Conservation (phyloP, 169 alveolate genomes). For the Sarcocystis neurona region DNA sequence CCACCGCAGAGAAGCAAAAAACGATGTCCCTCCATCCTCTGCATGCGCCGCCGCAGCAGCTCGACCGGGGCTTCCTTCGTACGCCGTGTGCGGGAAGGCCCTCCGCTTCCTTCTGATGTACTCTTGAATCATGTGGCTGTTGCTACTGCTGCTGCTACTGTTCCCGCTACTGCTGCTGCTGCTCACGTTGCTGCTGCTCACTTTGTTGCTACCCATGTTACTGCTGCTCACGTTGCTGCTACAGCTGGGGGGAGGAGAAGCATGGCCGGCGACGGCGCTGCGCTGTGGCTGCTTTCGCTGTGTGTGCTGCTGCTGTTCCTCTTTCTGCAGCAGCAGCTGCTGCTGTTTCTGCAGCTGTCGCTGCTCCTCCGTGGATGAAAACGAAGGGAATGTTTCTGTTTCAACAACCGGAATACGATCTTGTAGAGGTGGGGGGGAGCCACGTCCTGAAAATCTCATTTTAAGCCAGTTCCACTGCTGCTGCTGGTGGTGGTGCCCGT, state of each 20-base stretch:
- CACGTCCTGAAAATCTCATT: too few relatives aligned
- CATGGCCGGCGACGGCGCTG: constrained; percentile 16
- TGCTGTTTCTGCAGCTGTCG: constrained; percentile 30
- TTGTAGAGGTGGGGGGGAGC: too few relatives aligned
- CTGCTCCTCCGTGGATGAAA: constrained; percentile 29
- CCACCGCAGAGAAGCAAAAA: too few relatives aligned
- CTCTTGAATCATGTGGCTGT: background rate
- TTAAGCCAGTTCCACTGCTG: constrained; percentile 35
- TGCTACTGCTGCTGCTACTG: background rate
- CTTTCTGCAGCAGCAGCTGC: constrained; percentile 26
- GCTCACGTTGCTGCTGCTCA: background rate
- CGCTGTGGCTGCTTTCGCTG: too few relatives aligned
- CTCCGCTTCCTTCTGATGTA: too few relatives aligned
- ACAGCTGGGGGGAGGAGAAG: background rate
- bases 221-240: background rate
- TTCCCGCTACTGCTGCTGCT: background rate
- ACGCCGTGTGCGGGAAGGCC: too few relatives aligned
- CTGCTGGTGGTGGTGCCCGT: constrained; percentile 48
- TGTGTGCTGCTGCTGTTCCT: background rate
- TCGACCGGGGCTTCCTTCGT: too few relatives aligned
- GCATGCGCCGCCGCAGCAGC: too few relatives aligned
- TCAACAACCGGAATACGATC: too few relatives aligned
- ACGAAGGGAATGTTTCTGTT: constrained; percentile 35
- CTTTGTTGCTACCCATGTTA: background rate
- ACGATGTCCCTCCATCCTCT: too few relatives aligned